A percentile compares a stretch with the other conserved stretches of the same genome.
phyloP scores from a whole-genome alignment of 2,329 filamentous ascomycete species.

The Colletotrichum liriopes region DNA sequence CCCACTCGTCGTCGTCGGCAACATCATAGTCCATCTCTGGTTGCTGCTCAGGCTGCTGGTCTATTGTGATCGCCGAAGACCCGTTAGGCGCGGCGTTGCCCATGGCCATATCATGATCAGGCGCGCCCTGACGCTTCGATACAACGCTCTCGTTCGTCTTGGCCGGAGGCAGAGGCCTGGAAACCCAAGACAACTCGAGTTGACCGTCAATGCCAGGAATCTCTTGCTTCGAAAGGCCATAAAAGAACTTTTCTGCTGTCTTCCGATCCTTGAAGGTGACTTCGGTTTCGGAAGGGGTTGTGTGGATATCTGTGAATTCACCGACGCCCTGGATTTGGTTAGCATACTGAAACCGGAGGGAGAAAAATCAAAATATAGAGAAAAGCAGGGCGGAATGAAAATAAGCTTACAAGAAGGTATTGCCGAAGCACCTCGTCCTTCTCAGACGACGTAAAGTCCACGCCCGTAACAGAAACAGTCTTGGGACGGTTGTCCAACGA shows the following conservation, averaged over 20 bases:
- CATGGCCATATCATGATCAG: conserved; percentile 40
- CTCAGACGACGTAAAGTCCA: conserved; percentile 73
- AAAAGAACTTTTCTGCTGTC: conserved; percentile 80
- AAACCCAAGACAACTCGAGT: conserved; percentile 77
- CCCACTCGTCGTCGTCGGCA: conserved; percentile 66
- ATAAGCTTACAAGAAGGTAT: conserved; percentile 75
- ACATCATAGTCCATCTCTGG: conserved; percentile 70
- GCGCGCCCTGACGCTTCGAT: conserved; percentile 18
- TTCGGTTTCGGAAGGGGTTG: conserved; percentile 62
- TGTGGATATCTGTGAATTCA: conserved; percentile 73
- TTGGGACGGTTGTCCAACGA: conserved; percentile 84
- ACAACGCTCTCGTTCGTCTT: conserved; percentile 35
- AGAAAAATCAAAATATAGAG: background rate
- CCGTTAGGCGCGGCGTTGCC: conserved; percentile 39
- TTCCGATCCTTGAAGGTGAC: conserved; percentile 78
- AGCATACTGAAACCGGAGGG: background rate
- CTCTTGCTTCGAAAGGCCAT: conserved; percentile 68
- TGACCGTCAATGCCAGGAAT: conserved; percentile 75
- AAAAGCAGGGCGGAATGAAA: background rate
- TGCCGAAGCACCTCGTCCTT: conserved; percentile 80
- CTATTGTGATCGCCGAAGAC: conserved; percentile 38
- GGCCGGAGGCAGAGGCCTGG: conserved; percentile 49
- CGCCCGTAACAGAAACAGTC: conserved; percentile 75
- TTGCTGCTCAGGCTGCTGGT: conserved; percentile 51
- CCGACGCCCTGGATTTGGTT: conserved; percentile 67